Base-by-base conservation (phyloP, 768 basidiomycete species). In the Tephrocybe sp. region DNA sequence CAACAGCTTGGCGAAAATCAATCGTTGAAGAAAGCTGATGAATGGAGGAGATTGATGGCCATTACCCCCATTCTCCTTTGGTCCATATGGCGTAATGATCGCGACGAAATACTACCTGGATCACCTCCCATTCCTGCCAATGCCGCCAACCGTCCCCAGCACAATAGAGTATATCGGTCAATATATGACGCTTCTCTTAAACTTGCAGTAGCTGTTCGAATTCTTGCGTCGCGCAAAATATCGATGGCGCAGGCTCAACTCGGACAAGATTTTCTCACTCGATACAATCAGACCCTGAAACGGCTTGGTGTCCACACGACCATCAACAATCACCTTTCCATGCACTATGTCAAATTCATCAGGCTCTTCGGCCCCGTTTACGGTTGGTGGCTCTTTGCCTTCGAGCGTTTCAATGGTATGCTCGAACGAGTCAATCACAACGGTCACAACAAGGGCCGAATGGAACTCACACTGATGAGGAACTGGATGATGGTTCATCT, bases 311-410 rank as follows among this genome's bases (percentile, higher is more conserved):
- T 65, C 23, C 34, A 42, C 2, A 48, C 60, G 0, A 51, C 47
- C 0, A 62, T 64, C 29, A 66, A 66, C 39, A 64, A 69, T 33
- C 67, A 69, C 39, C 54, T 67, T 4, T 53, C 57, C 5, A 58
- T 58, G 44, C 67, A 68, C 43, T 62, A 55, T 33, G 11, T 29
- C 9, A 41, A 52, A 2, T 60, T 62, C 31, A 48, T 69, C 22
- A 30, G 56, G 18, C 42, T 43, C 1, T 68, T 58, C 21, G 67
- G 66, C 7, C 69, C 68, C 7, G 56, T 67, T 12, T 67, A 68
- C 29, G 59, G 47, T 10, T 68, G 65, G 66, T 70, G 69, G 67
- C 52, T 68, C 0, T 70, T 70, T 43, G 62, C 60, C 1, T 69
- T 68, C 45, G 66, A 70, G 43, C 49, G 59, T 4, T 68, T 68